A percentile compares a stretch with the other conserved stretches of the same genome.
Conservation (phyloP, 2,329 filamentous ascomycete genomes). For the Lizonia empirigonia region DNA sequence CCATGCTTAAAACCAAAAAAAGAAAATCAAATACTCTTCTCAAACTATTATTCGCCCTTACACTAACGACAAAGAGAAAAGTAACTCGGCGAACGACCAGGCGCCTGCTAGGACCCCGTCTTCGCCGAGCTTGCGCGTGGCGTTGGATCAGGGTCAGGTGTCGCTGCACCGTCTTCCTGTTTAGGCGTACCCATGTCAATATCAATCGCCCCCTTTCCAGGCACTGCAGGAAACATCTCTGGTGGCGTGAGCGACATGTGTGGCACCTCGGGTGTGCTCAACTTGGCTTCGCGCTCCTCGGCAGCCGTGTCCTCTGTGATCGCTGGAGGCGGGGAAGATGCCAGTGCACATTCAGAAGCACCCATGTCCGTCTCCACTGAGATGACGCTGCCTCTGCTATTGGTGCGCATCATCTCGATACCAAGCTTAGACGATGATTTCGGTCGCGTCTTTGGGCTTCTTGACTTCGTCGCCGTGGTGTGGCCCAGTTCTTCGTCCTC, state of each 20-base stretch:
- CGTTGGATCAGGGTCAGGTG: conserved; percentile 51
- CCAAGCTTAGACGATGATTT: conserved; percentile 76
- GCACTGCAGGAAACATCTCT: conserved; percentile 55
- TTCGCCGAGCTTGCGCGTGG: conserved; percentile 37
- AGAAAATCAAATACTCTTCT: neutral
- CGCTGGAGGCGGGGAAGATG: conserved; percentile 47
- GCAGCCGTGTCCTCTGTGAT: conserved; percentile 50
- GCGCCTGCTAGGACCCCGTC: neutral
- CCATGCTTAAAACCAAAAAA: conserved; percentile 9
- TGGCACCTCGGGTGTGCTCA: conserved; percentile 33
- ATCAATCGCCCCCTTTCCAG: conserved; percentile 50
- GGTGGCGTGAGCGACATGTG: conserved; percentile 56
- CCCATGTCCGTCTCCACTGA: conserved; percentile 53
- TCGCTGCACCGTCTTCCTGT: conserved; percentile 33
- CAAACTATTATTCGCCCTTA: conserved; percentile 2
- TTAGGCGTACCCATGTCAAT: conserved; percentile 52
- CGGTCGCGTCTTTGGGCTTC: conserved; percentile 56
- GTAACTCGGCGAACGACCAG: neutral
- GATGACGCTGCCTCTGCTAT: conserved; percentile 81
- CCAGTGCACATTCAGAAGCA: conserved; percentile 40
- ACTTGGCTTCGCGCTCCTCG: conserved; percentile 38
- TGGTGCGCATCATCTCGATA: conserved; percentile 97
- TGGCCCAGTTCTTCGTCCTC: conserved; percentile 88
- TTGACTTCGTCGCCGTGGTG: conserved; percentile 34
- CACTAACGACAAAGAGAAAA: neutral